A percentile compares a stretch with the other conserved stretches of the same genome.
These are phyloP conservation scores for Microstegium vimineum DNA, from an alignment of 176 grass and related monocot species.

Conservation along the genomic window DNA sequence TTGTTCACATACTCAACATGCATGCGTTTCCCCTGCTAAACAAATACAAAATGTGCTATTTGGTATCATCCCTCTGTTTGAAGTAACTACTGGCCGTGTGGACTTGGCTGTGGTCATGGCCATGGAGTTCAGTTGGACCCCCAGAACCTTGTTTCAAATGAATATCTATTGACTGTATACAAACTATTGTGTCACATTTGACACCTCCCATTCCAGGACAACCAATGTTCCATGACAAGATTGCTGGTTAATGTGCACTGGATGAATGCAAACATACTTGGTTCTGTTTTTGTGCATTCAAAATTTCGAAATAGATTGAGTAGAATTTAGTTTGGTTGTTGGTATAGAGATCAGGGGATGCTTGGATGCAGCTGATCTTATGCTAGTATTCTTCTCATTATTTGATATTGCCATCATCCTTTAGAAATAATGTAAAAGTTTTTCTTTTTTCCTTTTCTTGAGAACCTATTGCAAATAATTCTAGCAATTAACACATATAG, in stretches of 20 bases:
- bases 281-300: slow-evolving; percentile 1
- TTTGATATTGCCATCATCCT: not conserved
- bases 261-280: not conserved
- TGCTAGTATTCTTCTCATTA: not conserved
- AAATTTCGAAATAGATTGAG: not conserved
- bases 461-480: not conserved
- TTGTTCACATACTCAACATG: not conserved
- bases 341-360: not conserved
- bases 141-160: not conserved
- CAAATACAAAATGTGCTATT: not conserved
- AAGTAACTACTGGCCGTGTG: not conserved
- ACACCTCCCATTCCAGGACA: not conserved
- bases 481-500: not conserved
- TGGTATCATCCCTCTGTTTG: not conserved
- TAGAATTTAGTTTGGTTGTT: not conserved
- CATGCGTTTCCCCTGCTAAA: not conserved
- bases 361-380: not conserved
- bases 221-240: not conserved
- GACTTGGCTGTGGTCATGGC: not conserved
- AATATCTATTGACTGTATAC: not conserved
- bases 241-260: not conserved
- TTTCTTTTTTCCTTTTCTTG: not conserved
- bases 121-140: not conserved
- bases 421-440: not conserved
- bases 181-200: not conserved